A percentile compares a stretch with the other conserved stretches of the same genome.
These are phyloP conservation scores for Blepharisma undulans DNA, from an alignment of 169 alveolate genomes.

Conservation along the genomic window DNA sequence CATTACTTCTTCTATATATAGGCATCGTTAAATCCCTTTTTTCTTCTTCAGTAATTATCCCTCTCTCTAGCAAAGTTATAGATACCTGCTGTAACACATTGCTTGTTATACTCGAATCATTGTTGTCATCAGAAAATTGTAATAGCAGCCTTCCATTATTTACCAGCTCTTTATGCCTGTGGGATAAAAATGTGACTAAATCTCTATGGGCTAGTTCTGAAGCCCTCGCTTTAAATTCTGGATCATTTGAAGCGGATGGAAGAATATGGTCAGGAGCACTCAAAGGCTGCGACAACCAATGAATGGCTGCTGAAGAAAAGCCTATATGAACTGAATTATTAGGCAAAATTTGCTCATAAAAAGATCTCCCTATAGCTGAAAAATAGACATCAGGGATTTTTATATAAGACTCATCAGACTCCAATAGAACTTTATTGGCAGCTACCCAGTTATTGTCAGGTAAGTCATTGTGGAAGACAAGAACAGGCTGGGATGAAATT, in stretches of 20 bases:
- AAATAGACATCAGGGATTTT: not conserved
- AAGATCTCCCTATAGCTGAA: constrained; percentile 15
- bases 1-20: no score
- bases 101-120: not conserved
- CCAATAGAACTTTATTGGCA: not conserved
- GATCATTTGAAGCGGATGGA: no score
- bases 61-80: not conserved
- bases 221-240: not conserved
- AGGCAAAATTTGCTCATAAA: not conserved
- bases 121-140: not conserved
- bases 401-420: not conserved
- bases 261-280: not conserved
- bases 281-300: not conserved
- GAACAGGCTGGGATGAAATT: not conserved
- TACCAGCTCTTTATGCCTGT: not conserved
- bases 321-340: constrained; percentile 11
- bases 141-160: not conserved
- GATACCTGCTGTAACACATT: not conserved
- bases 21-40: not conserved
- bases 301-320: not conserved
- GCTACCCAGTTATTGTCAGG: constrained; percentile 21
- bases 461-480: not conserved
- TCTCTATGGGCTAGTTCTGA: not conserved
- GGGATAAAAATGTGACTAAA: not conserved
- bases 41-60: constrained; percentile 14